Evolutionary conservation across 495 filamentous ascomycete species (phyloP), one percentile per base, ranked within the genome.

Genomic region (Darksidea phi): DNA sequence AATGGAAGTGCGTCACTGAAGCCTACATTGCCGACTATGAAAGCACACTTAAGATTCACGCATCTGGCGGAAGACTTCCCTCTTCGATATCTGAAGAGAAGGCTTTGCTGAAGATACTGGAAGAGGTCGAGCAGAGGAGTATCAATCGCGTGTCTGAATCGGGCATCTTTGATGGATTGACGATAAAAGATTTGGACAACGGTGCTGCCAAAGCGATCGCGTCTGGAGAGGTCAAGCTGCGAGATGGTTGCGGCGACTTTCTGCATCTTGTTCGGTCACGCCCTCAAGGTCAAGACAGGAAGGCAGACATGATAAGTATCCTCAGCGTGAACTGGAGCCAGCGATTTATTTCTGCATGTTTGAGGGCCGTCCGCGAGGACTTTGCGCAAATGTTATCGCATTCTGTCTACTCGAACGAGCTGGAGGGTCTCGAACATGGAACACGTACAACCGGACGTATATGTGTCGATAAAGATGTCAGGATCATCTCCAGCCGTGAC

Each of bases 291-390:
- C 7, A 50, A 15, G 64, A 67, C n/a, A n/a, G n/a, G n/a, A n/a
- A n/a, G n/a, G n/a, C n/a, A n/a, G n/a, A n/a, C 18, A 34, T 46
- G 18, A 46, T 70, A 7, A 53, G 21, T 23, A 68, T 75, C 32
- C 34, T 75, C 20, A 72, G 68, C 28, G 73, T 73, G 0, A 75
- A 74, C 50, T 75, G 72, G 72, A 70, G 70, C 45, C 42, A 26
- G 3, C 24, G 15, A 3, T 72, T 70, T 28, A 74, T 74, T 20
- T 36, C 48, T 11, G 46, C 12, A n/a, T 63, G 57, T 48, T 47
- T 63, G 15, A 1, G 48, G 10, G 25, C 58, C 4, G 18, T 8
- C 4, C 36, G 11, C 8, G n/a, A 36, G 23, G 50, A 21, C 13
- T 28, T 15, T 47, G 25, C 13, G 5, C 28, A 43, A 46, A 41